phyloP scores from a whole-genome alignment of 2,329 filamentous ascomycete species.

The Pseudogymnoascus destructans region DNA sequence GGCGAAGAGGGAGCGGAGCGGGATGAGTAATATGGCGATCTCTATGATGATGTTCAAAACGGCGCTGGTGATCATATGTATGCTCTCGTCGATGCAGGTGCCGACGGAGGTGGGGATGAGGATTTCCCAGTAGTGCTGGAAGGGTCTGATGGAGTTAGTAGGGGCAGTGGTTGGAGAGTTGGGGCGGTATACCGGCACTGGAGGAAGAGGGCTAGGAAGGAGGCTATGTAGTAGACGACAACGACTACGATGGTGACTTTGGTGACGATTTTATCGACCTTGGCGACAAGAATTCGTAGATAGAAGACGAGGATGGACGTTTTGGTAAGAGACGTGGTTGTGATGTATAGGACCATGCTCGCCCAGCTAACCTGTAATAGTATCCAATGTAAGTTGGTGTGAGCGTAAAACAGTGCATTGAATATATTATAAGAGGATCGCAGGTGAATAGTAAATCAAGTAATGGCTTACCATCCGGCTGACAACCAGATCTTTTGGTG shows the following conservation, averaged over 20 bases:
- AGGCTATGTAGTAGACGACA: not conserved
- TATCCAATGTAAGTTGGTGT: not conserved
- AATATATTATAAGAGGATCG: not conserved
- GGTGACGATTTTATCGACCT: not conserved
- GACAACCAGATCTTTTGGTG: not conserved
- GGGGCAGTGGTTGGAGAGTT: not conserved
- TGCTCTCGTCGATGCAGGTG: not conserved
- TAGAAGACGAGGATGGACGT: slow-evolving; percentile 11
- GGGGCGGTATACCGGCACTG: slow-evolving; percentile 2
- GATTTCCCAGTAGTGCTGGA: slow-evolving; percentile 1
- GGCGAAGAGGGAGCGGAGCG: slow-evolving; percentile 3
- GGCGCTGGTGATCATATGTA: not conserved
- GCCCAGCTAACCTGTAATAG: not conserved
- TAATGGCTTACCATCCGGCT: not conserved
- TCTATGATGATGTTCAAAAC: not conserved
- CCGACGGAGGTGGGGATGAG: not conserved
- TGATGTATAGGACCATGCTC: slow-evolving; percentile 9
- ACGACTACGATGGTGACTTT: not conserved
- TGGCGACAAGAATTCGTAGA: slow-evolving; percentile 9
- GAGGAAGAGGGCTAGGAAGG: not conserved
- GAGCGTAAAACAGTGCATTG: no score
- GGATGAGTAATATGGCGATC: slow-evolving; percentile 6
- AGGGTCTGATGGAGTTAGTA: not conserved
- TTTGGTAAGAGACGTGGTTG: slow-evolving; percentile 9
- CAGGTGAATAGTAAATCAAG: not conserved